Evolutionary conservation across 2,329 filamentous ascomycete species (phyloP), one percentile per base, ranked within the genome.

Genomic region (Catunica adiposa): DNA sequence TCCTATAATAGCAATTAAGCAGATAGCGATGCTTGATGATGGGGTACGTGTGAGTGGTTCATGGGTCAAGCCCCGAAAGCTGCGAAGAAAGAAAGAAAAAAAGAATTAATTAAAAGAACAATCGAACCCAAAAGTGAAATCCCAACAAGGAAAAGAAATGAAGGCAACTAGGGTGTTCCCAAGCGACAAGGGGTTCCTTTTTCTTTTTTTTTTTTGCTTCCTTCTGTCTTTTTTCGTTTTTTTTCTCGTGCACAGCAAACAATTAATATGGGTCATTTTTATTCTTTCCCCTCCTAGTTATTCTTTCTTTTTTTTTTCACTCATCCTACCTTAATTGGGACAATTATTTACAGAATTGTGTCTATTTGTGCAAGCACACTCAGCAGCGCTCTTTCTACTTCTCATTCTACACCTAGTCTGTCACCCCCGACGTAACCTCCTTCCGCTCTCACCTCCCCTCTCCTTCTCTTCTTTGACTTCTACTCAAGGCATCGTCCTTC

Each of bases 71-170:
- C 15, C 20, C 4, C 40, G 15, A 44, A 44, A 17, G 40, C 29
- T 44, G 20, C 23, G 37, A 50, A 23, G 9, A 55, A 50, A 40
- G 40, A 55, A 55, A 22, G n/a, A 9, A 14, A 5, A 20, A 25
- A 38, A 11, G 11, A n/a, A n/a, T n/a, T n/a, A n/a, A n/a, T n/a
- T n/a, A n/a, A n/a, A n/a, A n/a, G n/a, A n/a, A 42, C 11, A 51
- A 40, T 22, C 51, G 6, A 55, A 55, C 23, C 15, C 31, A 40
- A 7, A 51, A n/a, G 37, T 46, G 47, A 34, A 20, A 37, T 25
- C 37, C 50, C 23, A 31, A 52, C 22, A 25, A 53, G 44, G 53
- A 46, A 57, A 53, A 47, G 11, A 55, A 40, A 38, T 42, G 20
- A 26, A 55, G n/a, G 14, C 22, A 22, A 26, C 37, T 3, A 54